Conservation (phyloP, 768 basidiomycete species). For the Lactarius psammicola region DNA sequence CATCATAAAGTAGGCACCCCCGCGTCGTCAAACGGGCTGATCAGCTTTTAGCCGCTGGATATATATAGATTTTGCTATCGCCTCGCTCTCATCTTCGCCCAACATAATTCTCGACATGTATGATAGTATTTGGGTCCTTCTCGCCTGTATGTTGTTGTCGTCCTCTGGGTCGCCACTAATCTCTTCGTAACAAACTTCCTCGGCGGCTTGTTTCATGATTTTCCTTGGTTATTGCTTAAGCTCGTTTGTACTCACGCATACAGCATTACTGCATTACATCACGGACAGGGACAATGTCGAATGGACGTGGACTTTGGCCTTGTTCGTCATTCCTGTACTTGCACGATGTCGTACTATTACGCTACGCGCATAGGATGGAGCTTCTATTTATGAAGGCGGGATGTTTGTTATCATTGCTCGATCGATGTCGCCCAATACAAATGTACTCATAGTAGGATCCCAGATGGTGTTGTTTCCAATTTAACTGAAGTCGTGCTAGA, state of each 20-base stretch:
- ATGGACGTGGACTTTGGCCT: conserved; percentile 54
- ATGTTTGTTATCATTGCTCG: conserved; percentile 8
- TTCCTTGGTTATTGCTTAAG: conserved; percentile 20
- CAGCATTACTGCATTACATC: conserved; percentile 34
- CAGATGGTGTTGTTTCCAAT: too few relatives aligned
- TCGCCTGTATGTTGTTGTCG: not conserved
- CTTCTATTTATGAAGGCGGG: conserved; percentile 6
- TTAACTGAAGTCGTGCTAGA: too few relatives aligned
- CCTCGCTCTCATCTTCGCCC: conserved; percentile 1
- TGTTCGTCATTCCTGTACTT: conserved; percentile 53
- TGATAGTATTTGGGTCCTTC: conserved; percentile 11
- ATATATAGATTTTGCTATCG: conserved; percentile 18
- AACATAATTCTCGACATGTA: conserved; percentile 14
- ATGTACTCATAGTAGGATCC: not conserved
- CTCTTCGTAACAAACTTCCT: not conserved
- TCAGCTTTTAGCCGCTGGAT: conserved; percentile 11
- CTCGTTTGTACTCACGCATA: conserved; percentile 32
- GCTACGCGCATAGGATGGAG: conserved; percentile 18
- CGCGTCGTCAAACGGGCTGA: conserved; percentile 11
- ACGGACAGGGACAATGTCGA: conserved; percentile 48
- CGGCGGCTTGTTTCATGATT: not conserved
- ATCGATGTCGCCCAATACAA: conserved; percentile 1
- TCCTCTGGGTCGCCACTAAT: conserved; percentile 16
- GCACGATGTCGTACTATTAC: conserved; percentile 29
- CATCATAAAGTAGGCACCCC: conserved; percentile 24